phyloP scores from a whole-genome alignment of 2,329 filamentous ascomycete species.

The Beauveria asiatica region DNA sequence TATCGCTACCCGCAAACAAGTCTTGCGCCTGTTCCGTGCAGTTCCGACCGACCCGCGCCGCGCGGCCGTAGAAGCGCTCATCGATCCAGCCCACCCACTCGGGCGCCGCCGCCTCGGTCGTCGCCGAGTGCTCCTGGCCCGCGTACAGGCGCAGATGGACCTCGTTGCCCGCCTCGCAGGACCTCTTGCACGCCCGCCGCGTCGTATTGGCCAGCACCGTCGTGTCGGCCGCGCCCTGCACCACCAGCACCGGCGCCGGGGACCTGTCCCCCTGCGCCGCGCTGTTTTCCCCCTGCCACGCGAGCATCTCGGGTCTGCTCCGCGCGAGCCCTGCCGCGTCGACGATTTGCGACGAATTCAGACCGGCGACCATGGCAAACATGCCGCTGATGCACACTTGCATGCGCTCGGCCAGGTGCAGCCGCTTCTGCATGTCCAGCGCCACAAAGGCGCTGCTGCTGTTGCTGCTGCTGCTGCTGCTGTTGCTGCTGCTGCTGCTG shows the following conservation, averaged over 20 bases:
- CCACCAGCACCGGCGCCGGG: conserved; percentile 12
- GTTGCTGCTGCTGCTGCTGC: neutral
- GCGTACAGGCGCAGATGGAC: conserved; percentile 10
- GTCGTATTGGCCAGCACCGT: conserved; percentile 9
- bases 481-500: neutral
- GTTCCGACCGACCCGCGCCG: neutral
- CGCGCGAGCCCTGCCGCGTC: neutral
- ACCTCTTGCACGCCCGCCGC: neutral
- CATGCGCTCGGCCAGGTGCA: conserved; percentile 2
- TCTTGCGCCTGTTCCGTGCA: neutral
- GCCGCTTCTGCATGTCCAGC: neutral
- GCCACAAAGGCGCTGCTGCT: neutral
- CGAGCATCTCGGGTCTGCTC: neutral
- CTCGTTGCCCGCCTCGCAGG: conserved; percentile 10
- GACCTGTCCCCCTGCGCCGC: conserved; percentile 7
- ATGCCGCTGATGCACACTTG: conserved; percentile 11
- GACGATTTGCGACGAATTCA: neutral
- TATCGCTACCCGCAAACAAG: neutral
- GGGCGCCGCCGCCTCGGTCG: neutral
- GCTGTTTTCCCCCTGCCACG: conserved; percentile 7
- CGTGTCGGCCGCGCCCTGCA: conserved; percentile 11
- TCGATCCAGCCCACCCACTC: conserved; percentile 11
- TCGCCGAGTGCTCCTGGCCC: conserved; percentile 7
- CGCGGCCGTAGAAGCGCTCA: neutral
- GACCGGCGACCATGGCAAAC: conserved; percentile 4